Evolutionary conservation across 75 land plant species (phyloP).

Genomic region (Isoetes taiwanensis): DNA sequence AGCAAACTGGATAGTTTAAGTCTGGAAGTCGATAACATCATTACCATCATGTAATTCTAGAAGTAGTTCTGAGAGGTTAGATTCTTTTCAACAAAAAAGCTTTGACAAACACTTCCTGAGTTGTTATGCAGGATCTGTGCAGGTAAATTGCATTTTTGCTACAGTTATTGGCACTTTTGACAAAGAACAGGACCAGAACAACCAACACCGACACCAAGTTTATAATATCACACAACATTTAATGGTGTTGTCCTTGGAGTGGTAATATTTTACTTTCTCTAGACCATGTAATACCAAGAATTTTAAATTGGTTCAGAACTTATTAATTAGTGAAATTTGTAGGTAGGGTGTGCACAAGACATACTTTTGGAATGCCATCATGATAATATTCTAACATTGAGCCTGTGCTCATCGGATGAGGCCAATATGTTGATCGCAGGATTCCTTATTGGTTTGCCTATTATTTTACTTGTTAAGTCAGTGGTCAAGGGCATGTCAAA

Average conservation of each 20-base stretch:
- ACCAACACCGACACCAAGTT: conserved; percentile 78
- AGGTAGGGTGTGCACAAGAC: conserved; percentile 68
- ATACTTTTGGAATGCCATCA: conserved; percentile 58
- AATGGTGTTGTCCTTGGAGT: conserved; percentile 90
- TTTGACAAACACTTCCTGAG: no score
- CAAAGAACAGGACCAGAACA: no score
- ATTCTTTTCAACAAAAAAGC: no score
- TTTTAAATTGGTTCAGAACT: background rate
- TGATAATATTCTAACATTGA: conserved; percentile 31
- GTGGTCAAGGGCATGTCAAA: conserved; percentile 74
- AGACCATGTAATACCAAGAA: background rate
- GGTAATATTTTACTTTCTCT: conserved; percentile 31
- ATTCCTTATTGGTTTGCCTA: conserved; percentile 57
- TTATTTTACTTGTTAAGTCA: conserved; percentile 55
- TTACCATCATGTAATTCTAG: no score
- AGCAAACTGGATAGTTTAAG: no score
- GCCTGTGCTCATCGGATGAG: conserved; percentile 28
- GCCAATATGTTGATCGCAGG: conserved; percentile 25
- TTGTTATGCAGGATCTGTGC: no score
- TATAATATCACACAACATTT: conserved; percentile 76
- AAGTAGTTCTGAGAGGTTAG: no score
- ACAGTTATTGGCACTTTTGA: no score
- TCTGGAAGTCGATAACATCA: no score
- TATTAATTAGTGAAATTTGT: conserved; percentile 5
- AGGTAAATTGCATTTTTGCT: no score